These are phyloP conservation scores for Geotrichum klebahnii DNA, from an alignment of 1,139 yeast genomes.

Conservation along the genomic window DNA sequence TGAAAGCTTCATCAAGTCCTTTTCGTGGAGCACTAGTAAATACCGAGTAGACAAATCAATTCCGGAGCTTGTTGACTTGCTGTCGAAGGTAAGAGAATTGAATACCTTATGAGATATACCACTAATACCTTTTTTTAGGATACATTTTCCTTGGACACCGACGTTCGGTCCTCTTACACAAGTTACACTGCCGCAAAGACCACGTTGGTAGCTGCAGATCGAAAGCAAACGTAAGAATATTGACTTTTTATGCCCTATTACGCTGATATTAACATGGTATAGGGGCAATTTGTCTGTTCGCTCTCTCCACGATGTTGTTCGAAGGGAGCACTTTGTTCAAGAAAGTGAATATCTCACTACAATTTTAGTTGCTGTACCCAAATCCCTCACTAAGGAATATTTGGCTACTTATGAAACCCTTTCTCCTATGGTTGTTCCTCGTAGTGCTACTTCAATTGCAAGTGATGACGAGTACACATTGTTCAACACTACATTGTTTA, in stretches of 20 bases:
- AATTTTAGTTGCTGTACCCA: constrained; percentile 81
- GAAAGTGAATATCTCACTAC: constrained; percentile 84
- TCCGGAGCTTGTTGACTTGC: constrained; percentile 62
- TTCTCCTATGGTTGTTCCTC: constrained; percentile 80
- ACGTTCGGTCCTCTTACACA: constrained; percentile 66
- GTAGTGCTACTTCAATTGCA: constrained; percentile 69
- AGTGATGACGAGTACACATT: constrained; percentile 70
- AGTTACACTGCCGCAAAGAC: constrained; percentile 78
- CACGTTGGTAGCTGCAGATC: constrained; percentile 78
- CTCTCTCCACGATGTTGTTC: constrained; percentile 84
- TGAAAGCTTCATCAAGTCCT: constrained; percentile 62
- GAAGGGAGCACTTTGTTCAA: constrained; percentile 76
- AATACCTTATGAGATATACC: neutral
- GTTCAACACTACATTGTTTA: constrained; percentile 78
- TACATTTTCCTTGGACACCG: constrained; percentile 75
- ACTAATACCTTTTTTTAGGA: constrained; percentile 41
- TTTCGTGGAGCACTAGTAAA: constrained; percentile 83
- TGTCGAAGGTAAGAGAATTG: constrained; percentile 44
- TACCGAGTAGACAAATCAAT: constrained; percentile 82
- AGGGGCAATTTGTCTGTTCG: constrained; percentile 84
- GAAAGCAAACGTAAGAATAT: constrained; percentile 58
- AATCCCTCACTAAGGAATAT: constrained; percentile 56
- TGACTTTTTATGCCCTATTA: constrained; percentile 12
- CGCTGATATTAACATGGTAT: constrained; percentile 9
- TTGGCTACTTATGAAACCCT: constrained; percentile 68